These are phyloP conservation scores for Rhodamnia rubescens DNA, from an alignment of 345 rosid genomes.

Conservation along the genomic window DNA sequence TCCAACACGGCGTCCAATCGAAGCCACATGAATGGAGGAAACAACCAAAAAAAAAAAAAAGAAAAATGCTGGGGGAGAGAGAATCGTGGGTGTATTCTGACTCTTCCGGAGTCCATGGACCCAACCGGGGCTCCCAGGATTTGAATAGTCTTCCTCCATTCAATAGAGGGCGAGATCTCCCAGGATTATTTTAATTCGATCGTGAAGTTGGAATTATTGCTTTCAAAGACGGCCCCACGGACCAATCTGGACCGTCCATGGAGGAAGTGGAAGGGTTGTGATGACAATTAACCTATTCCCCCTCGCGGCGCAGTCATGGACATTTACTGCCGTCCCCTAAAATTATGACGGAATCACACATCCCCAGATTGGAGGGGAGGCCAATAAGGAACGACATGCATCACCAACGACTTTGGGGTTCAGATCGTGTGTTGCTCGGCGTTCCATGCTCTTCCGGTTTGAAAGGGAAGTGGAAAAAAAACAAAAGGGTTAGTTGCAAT, in stretches of 20 bases:
- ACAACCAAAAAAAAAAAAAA: background rate
- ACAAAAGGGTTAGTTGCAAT: background rate
- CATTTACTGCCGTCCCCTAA: background rate
- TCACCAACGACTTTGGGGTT: background rate
- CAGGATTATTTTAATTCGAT: background rate
- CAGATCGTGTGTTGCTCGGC: background rate
- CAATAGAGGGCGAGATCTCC: too few relatives aligned
- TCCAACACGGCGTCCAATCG: background rate
- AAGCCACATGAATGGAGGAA: background rate
- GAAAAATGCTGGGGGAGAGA: fast-evolving
- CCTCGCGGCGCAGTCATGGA: background rate
- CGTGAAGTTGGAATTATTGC: background rate
- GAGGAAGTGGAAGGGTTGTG: background rate
- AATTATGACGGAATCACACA: background rate
- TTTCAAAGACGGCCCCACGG: background rate
- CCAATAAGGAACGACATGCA: background rate
- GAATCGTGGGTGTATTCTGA: too few relatives aligned
- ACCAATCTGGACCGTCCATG: background rate
- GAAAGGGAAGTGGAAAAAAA: background rate
- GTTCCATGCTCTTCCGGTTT: background rate
- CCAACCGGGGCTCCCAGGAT: too few relatives aligned
- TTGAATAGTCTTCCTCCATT: background rate
- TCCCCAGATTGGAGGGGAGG: background rate
- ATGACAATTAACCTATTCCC: background rate
- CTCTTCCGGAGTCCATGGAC: too few relatives aligned